Conservation (phyloP, 1,284 basidiomycete species). For the Tilletia indica region DNA sequence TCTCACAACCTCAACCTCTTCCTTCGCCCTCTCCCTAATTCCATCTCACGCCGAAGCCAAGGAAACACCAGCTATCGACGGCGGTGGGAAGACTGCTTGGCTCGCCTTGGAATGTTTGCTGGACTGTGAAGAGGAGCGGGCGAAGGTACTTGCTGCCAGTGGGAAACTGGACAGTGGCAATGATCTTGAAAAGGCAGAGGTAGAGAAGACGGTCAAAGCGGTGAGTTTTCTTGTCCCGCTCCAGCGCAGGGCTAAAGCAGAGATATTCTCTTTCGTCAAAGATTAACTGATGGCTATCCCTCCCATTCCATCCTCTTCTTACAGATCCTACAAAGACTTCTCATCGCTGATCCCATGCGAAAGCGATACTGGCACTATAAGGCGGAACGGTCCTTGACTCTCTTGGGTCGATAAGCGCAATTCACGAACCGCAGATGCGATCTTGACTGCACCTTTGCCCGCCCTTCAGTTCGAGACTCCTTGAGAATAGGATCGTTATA, state of each 20-base stretch:
- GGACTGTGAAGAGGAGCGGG: constrained; percentile 25
- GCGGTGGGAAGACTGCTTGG: constrained; percentile 24
- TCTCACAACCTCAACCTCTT: background rate
- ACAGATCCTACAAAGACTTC: constrained; percentile 27
- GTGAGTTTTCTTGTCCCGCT: background rate
- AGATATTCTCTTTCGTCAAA: too few relatives aligned
- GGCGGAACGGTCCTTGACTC: constrained; percentile 22
- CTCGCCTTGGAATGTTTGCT: constrained; percentile 49
- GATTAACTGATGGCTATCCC: background rate
- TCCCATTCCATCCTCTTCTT: background rate
- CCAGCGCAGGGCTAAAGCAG: too few relatives aligned
- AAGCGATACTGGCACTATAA: constrained; percentile 34
- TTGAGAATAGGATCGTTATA: too few relatives aligned
- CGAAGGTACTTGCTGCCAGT: background rate
- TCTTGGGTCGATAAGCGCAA: too few relatives aligned
- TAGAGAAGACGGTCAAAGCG: background rate
- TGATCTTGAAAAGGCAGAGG: background rate
- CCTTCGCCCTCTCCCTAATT: constrained; percentile 25
- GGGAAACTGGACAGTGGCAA: background rate
- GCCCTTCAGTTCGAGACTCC: too few relatives aligned
- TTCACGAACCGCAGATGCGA: background rate
- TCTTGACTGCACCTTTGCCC: too few relatives aligned
- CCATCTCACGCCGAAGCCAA: constrained; percentile 28
- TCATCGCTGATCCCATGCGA: constrained; percentile 36
- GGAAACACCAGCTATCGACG: constrained; percentile 30